A percentile compares a stretch with the other conserved stretches of the same genome.
phyloP scores from a whole-genome alignment of 1,284 basidiomycete genomes.

The Mycosarcoma mackinlayi region DNA sequence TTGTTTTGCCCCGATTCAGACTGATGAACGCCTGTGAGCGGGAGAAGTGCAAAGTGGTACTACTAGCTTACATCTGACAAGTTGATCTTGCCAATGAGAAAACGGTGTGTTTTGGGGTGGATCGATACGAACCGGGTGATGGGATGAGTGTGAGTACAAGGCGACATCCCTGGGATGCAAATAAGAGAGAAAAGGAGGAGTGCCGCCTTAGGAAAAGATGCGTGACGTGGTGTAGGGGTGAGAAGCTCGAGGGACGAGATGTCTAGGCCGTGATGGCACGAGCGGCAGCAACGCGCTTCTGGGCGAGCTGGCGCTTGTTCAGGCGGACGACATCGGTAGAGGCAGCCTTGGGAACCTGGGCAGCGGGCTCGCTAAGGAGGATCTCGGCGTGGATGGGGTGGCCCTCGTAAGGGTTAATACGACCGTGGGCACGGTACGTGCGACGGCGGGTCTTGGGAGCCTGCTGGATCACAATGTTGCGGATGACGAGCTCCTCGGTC shows the following conservation, averaged over 20 bases:
- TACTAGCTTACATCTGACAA: conserved; percentile 47
- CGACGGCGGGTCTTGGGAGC: conserved; percentile 99
- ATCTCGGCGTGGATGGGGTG: conserved; percentile 93
- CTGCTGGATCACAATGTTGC: conserved; percentile 98
- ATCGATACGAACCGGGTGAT: background rate
- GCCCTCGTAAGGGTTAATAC: conserved; percentile 78
- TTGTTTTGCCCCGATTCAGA: conserved; percentile 6
- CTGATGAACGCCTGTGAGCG: background rate
- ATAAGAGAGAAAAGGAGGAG: conserved; percentile 1
- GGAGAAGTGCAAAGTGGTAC: conserved; percentile 20
- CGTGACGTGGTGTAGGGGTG: background rate
- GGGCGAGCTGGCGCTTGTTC: conserved; percentile 67
- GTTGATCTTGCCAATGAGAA: conserved; percentile 2
- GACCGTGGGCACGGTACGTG: conserved; percentile 98
- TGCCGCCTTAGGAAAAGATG: background rate
- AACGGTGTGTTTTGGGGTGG: conserved; percentile 5
- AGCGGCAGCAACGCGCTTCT: conserved; percentile 60
- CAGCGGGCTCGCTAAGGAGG: conserved; percentile 62
- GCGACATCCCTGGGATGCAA: conserved; percentile 1
- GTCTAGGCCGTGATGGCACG: conserved; percentile 54
- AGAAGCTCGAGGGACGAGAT: background rate
- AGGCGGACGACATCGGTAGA: conserved; percentile 51
- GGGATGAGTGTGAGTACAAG: background rate
- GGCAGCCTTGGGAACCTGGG: conserved; percentile 66
- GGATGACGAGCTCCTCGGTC: conserved; percentile 90